Evolutionary conservation across 306 rosid genomes (phyloP).

Genomic region (Ziziphus jujuba): DNA sequence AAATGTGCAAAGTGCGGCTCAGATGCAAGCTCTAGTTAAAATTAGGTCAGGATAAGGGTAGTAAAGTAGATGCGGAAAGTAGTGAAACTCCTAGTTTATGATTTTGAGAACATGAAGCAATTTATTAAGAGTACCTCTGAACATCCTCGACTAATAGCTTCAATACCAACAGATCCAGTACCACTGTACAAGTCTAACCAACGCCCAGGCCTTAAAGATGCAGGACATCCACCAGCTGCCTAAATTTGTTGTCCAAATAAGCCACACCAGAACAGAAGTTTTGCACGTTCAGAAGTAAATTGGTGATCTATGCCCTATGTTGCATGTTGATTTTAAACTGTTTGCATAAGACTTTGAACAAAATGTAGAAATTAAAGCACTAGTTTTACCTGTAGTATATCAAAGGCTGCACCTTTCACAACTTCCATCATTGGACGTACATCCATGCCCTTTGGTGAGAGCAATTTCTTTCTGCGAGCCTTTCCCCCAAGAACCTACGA

Average conservation of each 20-base stretch:
- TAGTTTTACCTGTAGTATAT: conserved; percentile 73
- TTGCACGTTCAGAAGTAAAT: neutral
- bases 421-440: conserved; percentile 99
- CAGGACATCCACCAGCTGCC: conserved; percentile 96
- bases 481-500: conserved; percentile 86
- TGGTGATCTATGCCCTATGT: neutral
- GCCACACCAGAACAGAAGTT: conserved; percentile 11
- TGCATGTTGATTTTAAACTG: neutral
- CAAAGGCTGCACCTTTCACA: conserved; percentile 95
- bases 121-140: conserved; percentile 60
- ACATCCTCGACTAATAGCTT: conserved; percentile 93
- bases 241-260: conserved; percentile 33
- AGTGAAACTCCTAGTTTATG: neutral
- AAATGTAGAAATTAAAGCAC: neutral
- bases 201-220: conserved; percentile 84
- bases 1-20: neutral
- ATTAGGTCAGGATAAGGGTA: neutral
- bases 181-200: conserved; percentile 99
- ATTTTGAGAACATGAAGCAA: neutral
- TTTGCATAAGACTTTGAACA: conserved; percentile 5
- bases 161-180: conserved; percentile 98
- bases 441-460: conserved; percentile 94
- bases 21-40: neutral
- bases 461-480: conserved; percentile 81
- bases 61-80: neutral